Evolutionary conservation across 352 stramenopile species (phyloP).

Genomic region (Globisporangium abappressorium): DNA sequence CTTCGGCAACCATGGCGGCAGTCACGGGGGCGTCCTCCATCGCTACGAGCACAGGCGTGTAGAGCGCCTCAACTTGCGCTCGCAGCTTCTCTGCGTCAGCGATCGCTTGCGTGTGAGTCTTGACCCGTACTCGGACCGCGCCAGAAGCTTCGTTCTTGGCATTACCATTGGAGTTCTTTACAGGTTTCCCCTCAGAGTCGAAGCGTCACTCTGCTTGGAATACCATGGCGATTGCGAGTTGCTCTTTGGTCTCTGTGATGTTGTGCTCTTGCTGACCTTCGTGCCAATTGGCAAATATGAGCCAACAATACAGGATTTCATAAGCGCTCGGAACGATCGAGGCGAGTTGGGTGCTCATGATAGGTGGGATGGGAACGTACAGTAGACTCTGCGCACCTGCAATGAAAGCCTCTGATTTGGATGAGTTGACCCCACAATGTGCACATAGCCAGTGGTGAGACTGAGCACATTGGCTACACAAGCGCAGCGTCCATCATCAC

Average conservation of each 20-base stretch:
- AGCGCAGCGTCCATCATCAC: no score
- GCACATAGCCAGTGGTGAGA: no score
- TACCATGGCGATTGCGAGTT: background rate
- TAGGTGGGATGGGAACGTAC: no score
- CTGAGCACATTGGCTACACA: no score
- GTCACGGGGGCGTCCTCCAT: background rate
- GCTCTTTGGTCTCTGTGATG: background rate
- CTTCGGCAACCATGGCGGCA: background rate
- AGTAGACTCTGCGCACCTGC: no score
- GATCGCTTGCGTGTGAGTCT: background rate
- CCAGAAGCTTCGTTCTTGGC: background rate
- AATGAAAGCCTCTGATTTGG: no score
- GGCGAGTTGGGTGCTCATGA: no score
- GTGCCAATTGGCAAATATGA: no score
- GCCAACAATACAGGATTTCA: no score
- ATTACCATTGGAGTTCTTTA: background rate
- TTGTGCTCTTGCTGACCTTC: background rate
- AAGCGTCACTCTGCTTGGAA: conserved; percentile 10
- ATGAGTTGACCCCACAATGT: no score
- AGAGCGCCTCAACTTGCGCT: conserved; percentile 4
- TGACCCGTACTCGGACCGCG: background rate
- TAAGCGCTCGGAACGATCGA: no score
- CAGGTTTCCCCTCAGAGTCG: background rate
- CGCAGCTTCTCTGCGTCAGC: background rate
- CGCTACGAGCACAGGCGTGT: background rate